Conservation (phyloP, 2,329 filamentous ascomycete species). For the Apiospora sp. region DNA sequence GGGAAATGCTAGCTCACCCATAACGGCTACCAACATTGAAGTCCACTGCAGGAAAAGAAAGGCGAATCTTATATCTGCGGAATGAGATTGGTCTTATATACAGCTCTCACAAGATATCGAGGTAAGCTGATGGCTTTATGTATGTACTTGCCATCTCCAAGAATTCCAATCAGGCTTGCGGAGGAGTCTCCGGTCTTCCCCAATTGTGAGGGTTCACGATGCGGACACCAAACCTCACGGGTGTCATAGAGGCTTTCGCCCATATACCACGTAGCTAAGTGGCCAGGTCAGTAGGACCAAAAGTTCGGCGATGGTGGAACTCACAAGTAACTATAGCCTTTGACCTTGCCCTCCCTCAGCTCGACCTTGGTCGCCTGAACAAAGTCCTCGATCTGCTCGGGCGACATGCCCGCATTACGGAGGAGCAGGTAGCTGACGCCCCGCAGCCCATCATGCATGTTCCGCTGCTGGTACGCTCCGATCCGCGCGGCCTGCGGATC, state of each 20-base stretch:
- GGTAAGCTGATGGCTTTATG: background rate
- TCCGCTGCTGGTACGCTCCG: conserved; percentile 17
- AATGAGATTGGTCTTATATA: background rate
- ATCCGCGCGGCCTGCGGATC: background rate
- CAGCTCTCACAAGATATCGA: background rate
- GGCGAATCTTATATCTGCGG: background rate
- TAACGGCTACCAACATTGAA: background rate
- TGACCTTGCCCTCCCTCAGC: background rate
- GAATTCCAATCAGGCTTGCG: background rate
- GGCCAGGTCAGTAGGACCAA: background rate
- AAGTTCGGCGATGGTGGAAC: background rate
- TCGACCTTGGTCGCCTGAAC: conserved; percentile 6
- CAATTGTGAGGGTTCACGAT: background rate
- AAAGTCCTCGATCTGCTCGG: conserved; percentile 22
- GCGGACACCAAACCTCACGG: background rate
- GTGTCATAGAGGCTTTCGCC: background rate
- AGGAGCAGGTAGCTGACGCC: conserved; percentile 23
- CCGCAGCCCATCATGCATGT: conserved; percentile 23
- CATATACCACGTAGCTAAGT: conserved; percentile 11
- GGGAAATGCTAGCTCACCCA: background rate
- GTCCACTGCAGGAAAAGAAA: background rate
- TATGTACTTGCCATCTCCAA: background rate
- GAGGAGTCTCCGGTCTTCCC: background rate
- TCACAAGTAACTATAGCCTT: conserved; percentile 10
- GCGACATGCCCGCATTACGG: conserved; percentile 21